Evolutionary conservation across 2,329 filamentous ascomycete genomes (phyloP), one percentile per base, ranked within the genome.

Genomic region (Chaetomium sp.): DNA sequence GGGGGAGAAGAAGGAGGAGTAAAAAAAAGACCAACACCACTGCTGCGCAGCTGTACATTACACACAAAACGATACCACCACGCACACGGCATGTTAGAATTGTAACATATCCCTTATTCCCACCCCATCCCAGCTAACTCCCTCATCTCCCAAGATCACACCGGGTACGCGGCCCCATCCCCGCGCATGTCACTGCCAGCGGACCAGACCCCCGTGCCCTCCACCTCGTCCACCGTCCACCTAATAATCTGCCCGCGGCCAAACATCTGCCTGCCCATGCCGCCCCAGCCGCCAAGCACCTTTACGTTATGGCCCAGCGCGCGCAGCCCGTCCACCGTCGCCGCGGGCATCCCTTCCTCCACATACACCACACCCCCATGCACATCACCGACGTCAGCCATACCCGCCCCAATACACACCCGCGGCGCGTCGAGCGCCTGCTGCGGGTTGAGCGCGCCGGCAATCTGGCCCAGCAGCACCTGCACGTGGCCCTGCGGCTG

Each of bases 401-500:
- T 88, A 0, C 87, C 89, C 0, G 90, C 87, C 1, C 90, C 90
- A 65, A 98, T 91, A 72, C 93, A 97, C 69, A 98, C 84, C n/a
- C 95, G 83, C 19, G 95, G 94, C 3, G 94, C 90, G 74, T 99
- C 95, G 0, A 98, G 83, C 2, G 94, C 93, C 65, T 92, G 87
- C 77, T 99, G 95, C 0, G 93, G 93, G 68, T 89, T 90, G 60
- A 92, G 82, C 1, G 88, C 87, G 71, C 93, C 96, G 0, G 93
- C 86, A 0, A 96, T 78, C 85, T 96, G 93, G 70, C 96, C 96
- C 1, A 98, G 82, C 10, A 99, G 79, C 0, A 97, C 93, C 77
- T 98, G 95, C 0, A 98, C 89, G 66, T 98, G 95, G 25, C 94
- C 95, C 77, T 98, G 95, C 0, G 95, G 95, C 79, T 99, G 95